Evolutionary conservation across 2,329 filamentous ascomycete species (phyloP).

Genomic region (Escovopsis sp.): DNA sequence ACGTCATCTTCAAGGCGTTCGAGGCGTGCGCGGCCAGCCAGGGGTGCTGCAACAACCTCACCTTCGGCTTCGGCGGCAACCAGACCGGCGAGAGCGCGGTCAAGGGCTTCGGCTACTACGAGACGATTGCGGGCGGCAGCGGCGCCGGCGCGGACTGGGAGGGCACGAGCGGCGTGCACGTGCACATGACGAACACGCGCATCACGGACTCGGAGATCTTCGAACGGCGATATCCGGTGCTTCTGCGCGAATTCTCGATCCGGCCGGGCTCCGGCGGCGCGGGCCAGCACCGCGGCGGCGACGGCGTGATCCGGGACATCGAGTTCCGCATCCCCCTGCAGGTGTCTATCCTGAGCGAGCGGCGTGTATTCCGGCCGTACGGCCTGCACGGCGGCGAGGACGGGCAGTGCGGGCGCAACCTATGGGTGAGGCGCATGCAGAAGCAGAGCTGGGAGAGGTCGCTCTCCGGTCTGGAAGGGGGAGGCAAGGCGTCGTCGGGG

Average conservation of each 20-base stretch:
- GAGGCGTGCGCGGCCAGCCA: slow-evolving; percentile 64
- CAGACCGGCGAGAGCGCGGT: slow-evolving; percentile 20
- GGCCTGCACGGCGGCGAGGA: slow-evolving; percentile 68
- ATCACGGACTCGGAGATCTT: slow-evolving; percentile 43
- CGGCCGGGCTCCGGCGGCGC: slow-evolving; percentile 45
- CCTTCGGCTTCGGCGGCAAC: slow-evolving; percentile 54
- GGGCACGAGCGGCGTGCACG: slow-evolving; percentile 28
- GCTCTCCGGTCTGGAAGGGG: slow-evolving; percentile 22
- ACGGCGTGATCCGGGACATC: slow-evolving; percentile 63
- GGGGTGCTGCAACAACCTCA: slow-evolving; percentile 72
- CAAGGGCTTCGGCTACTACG: slow-evolving; percentile 33
- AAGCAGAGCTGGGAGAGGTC: slow-evolving; percentile 36
- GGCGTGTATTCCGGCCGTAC: slow-evolving; percentile 54
- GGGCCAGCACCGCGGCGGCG: slow-evolving; percentile 53
- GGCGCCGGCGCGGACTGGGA: slow-evolving; percentile 48
- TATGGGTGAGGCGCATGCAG: slow-evolving; percentile 67
- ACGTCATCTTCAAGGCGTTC: slow-evolving; percentile 50
- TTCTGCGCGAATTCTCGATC: slow-evolving; percentile 55
- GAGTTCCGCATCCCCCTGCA: slow-evolving; percentile 66
- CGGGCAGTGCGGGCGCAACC: slow-evolving; percentile 63
- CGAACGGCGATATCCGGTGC: slow-evolving; percentile 47
- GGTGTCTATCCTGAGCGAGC: slow-evolving; percentile 61
- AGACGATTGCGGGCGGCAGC: slow-evolving; percentile 49
- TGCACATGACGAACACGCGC: slow-evolving; percentile 60
- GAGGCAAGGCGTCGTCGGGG: slow-evolving; percentile 3